Percentiles rank a stretch among this genome's conserved stretches.
phyloP scores from a whole-genome alignment of 345 rosid genomes.

The Populus pruinosa region DNA sequence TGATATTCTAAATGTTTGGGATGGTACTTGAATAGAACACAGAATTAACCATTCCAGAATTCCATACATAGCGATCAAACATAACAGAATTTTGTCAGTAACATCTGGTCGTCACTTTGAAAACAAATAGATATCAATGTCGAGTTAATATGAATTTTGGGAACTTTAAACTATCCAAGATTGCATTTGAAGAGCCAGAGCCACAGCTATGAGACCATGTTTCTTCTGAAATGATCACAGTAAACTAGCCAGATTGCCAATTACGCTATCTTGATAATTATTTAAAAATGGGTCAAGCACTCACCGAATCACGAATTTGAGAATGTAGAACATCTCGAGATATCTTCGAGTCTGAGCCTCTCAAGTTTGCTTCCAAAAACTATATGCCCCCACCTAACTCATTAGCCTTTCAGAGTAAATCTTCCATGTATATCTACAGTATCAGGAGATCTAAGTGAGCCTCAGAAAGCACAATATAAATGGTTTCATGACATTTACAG shows the following conservation, averaged over 20 bases:
- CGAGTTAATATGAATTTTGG: not conserved
- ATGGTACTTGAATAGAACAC: not conserved
- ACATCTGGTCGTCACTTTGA: no score
- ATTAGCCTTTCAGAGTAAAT: slow-evolving; percentile 85
- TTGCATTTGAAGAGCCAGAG: not conserved
- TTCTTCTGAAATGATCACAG: not conserved
- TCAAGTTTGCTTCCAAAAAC: slow-evolving; percentile 97
- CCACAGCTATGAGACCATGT: not conserved
- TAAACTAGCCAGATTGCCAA: not conserved
- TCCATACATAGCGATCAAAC: no score
- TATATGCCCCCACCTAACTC: slow-evolving; percentile 95
- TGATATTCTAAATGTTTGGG: not conserved
- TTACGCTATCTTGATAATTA: not conserved
- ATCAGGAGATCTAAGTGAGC: slow-evolving; percentile 15
- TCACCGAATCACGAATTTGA: slow-evolving; percentile 87
- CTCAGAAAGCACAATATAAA: not conserved
- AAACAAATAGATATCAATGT: not conserved
- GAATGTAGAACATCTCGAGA: slow-evolving; percentile 98
- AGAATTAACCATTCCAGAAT: no score
- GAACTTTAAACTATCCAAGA: not conserved
- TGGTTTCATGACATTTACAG: not conserved
- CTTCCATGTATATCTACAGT: slow-evolving; percentile 88
- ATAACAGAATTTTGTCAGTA: not conserved
- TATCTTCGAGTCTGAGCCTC: slow-evolving; percentile 81
- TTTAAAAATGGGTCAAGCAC: not conserved